These are phyloP conservation scores for Xylaria bambusicola DNA, from an alignment of 495 filamentous ascomycete genomes.

Conservation along the genomic window DNA sequence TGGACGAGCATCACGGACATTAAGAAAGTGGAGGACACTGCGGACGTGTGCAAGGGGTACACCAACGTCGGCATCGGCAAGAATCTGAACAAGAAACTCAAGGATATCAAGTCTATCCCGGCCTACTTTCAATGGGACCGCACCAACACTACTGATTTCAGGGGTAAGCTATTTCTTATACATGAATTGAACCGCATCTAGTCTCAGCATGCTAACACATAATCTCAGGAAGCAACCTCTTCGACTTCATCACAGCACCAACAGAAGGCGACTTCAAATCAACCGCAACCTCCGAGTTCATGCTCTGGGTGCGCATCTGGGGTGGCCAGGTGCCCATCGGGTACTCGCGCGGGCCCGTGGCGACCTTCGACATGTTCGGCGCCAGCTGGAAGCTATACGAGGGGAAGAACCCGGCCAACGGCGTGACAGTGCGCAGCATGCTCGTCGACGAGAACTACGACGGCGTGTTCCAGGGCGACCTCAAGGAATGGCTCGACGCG, in stretches of 20 bases:
- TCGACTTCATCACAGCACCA: slow-evolving; percentile 43
- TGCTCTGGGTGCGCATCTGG: slow-evolving; percentile 45
- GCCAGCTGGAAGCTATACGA: slow-evolving; percentile 42
- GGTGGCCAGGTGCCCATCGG: slow-evolving; percentile 44
- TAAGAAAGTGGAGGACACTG: slow-evolving; percentile 27
- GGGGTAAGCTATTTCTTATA: slow-evolving; percentile 24
- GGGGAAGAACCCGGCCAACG: slow-evolving; percentile 34
- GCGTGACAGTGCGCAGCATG: slow-evolving; percentile 41
- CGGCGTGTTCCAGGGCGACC: slow-evolving; percentile 38
- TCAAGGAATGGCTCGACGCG: slow-evolving; percentile 43
- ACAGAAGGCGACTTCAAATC: slow-evolving; percentile 36
- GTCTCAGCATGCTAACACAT: background rate
- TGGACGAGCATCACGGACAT: slow-evolving; percentile 33
- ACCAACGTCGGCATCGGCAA: slow-evolving; percentile 41
- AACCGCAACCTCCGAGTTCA: slow-evolving; percentile 37
- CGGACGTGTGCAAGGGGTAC: slow-evolving; percentile 43
- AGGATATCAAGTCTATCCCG: slow-evolving; percentile 39
- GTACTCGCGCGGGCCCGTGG: slow-evolving; percentile 32
- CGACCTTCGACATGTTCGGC: slow-evolving; percentile 37
- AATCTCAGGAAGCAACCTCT: slow-evolving; percentile 33
- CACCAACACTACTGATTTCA: slow-evolving; percentile 38
- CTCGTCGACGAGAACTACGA: slow-evolving; percentile 38
- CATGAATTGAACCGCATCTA: background rate
- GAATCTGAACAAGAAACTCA: slow-evolving; percentile 37
- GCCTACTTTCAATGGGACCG: slow-evolving; percentile 38